phyloP scores from a whole-genome alignment of 2,329 filamentous ascomycete genomes.

The Ophiostoma triangulosporum region DNA sequence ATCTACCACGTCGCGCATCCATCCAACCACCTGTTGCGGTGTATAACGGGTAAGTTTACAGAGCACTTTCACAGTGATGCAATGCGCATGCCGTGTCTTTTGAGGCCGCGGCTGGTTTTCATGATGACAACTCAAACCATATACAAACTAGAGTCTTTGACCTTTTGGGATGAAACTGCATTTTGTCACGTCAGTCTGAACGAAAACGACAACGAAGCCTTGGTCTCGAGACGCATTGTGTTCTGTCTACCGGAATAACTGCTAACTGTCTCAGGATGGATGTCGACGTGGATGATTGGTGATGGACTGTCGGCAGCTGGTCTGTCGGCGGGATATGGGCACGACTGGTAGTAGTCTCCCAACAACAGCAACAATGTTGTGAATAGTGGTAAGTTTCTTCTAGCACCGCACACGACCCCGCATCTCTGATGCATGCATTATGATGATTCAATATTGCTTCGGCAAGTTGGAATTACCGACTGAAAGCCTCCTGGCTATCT shows the following conservation, averaged over 20 bases:
- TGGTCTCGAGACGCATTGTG: not conserved
- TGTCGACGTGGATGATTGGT: not conserved
- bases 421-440: conserved; percentile 11
- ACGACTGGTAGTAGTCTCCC: not conserved
- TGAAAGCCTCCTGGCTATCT: conserved; percentile 43
- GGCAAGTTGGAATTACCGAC: conserved; percentile 94
- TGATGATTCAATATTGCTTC: conserved; percentile 58
- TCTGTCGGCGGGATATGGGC: not conserved
- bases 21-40: not conserved
- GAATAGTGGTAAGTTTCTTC: not conserved
- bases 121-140: conserved; percentile 79
- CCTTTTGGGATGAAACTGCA: conserved; percentile 67
- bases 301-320: not conserved
- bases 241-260: not conserved
- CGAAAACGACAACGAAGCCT: conserved; percentile 13
- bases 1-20: not conserved
- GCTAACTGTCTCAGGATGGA: conserved; percentile 3
- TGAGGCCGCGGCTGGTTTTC: conserved; percentile 18
- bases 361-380: not conserved
- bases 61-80: not conserved
- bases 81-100: conserved; percentile 15
- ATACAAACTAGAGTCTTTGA: conserved; percentile 99
- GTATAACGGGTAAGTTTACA: conserved; percentile 17
- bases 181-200: conserved; percentile 90
- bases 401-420: conserved; percentile 8